Evolutionary conservation across 805 yeast genomes (phyloP).

Genomic region (Candida maltosa): DNA sequence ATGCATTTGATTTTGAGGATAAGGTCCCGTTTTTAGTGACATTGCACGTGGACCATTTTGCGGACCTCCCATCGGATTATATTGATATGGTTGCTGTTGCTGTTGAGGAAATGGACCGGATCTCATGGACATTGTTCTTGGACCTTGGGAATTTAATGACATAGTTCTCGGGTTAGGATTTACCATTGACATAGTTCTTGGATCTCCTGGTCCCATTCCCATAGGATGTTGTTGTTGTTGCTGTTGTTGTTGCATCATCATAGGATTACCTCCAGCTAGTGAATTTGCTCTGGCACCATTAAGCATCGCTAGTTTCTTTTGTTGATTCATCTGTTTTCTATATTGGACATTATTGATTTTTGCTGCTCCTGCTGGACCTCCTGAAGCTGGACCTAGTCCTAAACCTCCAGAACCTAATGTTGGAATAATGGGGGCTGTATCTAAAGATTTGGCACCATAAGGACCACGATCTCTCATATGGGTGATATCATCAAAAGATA

Average conservation of each 20-base stretch:
- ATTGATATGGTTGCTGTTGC: slow-evolving; percentile 6
- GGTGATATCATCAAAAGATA: slow-evolving; percentile 64
- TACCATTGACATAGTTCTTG: slow-evolving; percentile 9
- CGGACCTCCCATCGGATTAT: slow-evolving; percentile 1
- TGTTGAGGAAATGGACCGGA: slow-evolving; percentile 7
- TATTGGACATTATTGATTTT: slow-evolving; percentile 51
- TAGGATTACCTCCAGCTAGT: slow-evolving; percentile 31
- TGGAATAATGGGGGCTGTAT: slow-evolving; percentile 75
- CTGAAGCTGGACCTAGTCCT: slow-evolving; percentile 17
- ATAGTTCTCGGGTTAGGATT: slow-evolving; percentile 12
- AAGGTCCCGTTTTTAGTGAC: slow-evolving; percentile 4
- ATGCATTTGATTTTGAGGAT: slow-evolving; percentile 5
- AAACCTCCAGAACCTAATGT: slow-evolving; percentile 40
- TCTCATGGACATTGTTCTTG: slow-evolving; percentile 8
- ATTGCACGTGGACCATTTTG: slow-evolving; percentile 4
- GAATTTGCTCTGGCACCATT: slow-evolving; percentile 46
- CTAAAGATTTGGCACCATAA: slow-evolving; percentile 49
- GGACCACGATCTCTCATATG: slow-evolving; percentile 66
- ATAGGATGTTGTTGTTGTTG: slow-evolving; percentile 9
- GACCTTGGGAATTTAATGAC: slow-evolving; percentile 12
- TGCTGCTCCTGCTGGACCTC: slow-evolving; percentile 15
- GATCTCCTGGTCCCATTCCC: slow-evolving; percentile 3
- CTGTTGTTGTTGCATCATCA: slow-evolving; percentile 12
- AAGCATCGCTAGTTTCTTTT: slow-evolving; percentile 55
- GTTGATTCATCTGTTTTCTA: slow-evolving; percentile 65